phyloP scores from a whole-genome alignment of 192 early-diverging fungal genomes.

The Linnemannia exigua region DNA sequence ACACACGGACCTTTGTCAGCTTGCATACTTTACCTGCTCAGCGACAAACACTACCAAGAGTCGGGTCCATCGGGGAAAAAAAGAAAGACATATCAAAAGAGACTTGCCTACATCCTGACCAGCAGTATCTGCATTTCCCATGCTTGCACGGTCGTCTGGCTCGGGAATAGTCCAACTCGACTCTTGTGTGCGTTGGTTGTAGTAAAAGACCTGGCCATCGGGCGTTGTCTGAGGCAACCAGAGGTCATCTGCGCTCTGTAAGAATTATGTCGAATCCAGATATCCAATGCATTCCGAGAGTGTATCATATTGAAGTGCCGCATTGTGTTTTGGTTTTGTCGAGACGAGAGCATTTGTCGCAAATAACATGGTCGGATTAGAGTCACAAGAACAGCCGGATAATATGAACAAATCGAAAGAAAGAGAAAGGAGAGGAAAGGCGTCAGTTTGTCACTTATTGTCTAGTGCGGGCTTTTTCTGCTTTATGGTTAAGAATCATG shows the following conservation, averaged over 20 bases:
- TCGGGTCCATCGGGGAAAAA: background rate
- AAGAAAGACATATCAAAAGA: too few relatives aligned
- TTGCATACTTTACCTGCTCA: too few relatives aligned
- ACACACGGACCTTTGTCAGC: background rate
- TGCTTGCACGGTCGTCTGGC: slow-evolving; percentile 47
- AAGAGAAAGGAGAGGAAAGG: background rate
- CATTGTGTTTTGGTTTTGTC: background rate
- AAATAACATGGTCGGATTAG: slow-evolving; percentile 8
- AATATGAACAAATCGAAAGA: slow-evolving; percentile 10
- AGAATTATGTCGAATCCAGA: background rate
- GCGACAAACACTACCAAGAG: background rate
- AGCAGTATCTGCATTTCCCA: slow-evolving; percentile 27
- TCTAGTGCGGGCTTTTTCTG: background rate
- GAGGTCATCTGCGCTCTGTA: slow-evolving; percentile 50
- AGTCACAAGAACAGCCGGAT: slow-evolving; percentile 3
- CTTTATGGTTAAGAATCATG: background rate
- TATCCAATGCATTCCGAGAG: background rate
- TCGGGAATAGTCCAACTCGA: slow-evolving; percentile 61
- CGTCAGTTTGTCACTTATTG: background rate
- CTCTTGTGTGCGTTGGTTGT: slow-evolving; percentile 59
- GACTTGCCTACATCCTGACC: slow-evolving; percentile 45
- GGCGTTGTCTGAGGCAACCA: slow-evolving; percentile 64
- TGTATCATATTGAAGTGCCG: background rate
- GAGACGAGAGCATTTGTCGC: background rate
- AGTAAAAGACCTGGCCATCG: slow-evolving; percentile 65